Evolutionary conservation across 2,329 filamentous ascomycete genomes (phyloP), one percentile per base, ranked within the genome.

Genomic region (Hymenoscyphus linearis): DNA sequence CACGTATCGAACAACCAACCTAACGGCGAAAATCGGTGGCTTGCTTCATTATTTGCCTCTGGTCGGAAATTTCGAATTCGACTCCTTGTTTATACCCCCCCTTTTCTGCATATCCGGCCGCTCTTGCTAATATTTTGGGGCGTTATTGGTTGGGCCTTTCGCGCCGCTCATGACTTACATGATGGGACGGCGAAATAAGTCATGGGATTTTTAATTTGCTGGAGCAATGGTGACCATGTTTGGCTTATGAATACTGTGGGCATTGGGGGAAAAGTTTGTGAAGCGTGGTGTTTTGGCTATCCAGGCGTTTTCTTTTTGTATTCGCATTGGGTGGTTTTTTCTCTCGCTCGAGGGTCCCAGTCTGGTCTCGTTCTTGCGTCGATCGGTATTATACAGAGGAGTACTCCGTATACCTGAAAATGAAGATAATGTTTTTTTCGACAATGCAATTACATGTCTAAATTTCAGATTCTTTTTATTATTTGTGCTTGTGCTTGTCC

Each of bases 11-110:
- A 53, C 57, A 55, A 54, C 52, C 57, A 55, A 54, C 52, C 44
- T 50, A 18, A 62, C 50, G 22, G 34, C 56, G 36, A 52, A 44
- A 26, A 27, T 16, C 58, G 34, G 26, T 60, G 52, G 37, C 55
- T 54, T 31, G 22, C 52, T 56, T 61, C 55, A 59, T 47, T 18
- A 34, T 56, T 61, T 50, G 44, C 44, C 22, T 47, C 7, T 59
- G 44, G 55, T 55, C 58, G 44, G 53, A 47, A 55, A 56, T 18
- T 50, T 35, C 31, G 31, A 54, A 54, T 18, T 22, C 25, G 47
- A 59, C 52, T 58, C 52, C 54, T 60, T 60, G 55, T 60, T 58
- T 62, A 60, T 60, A 61, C 55, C 71, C 70, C 71, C 70, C 56
- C 25, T 25, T 57, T 52, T 58, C 40, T 57, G 57, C 57, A 53